A percentile compares a stretch with the other conserved stretches of the same genome.
These are phyloP conservation scores for Plantago coronopus DNA, from an alignment of 305 asterid genomes.

Conservation along the genomic window DNA sequence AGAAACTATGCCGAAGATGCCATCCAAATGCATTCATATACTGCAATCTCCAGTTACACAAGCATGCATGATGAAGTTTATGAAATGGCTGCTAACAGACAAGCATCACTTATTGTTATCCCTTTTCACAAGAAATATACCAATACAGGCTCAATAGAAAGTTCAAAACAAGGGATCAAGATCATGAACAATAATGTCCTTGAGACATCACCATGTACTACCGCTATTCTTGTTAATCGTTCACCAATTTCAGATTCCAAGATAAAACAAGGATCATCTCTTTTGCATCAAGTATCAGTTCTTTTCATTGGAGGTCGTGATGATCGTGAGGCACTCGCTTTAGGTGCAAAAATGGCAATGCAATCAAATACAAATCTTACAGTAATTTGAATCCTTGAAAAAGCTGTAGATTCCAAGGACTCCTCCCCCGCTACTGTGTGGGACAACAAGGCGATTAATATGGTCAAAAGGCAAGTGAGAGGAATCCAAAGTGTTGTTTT, in stretches of 20 bases:
- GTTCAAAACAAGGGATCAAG: slow-evolving; percentile 45
- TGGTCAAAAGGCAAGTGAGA: slow-evolving; percentile 54
- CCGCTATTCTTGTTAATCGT: slow-evolving; percentile 69
- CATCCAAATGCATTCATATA: slow-evolving; percentile 43
- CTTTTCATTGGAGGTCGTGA: slow-evolving; percentile 77
- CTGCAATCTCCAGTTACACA: slow-evolving; percentile 64
- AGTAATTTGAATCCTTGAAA: slow-evolving; percentile 48
- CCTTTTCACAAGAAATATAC: slow-evolving; percentile 86
- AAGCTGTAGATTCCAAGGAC: slow-evolving; percentile 40
- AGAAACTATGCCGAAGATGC: slow-evolving; percentile 34
- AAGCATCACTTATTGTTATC: slow-evolving; percentile 58
- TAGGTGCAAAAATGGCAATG: slow-evolving; percentile 54
- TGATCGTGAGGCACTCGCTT: slow-evolving; percentile 76
- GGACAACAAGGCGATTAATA: slow-evolving; percentile 45
- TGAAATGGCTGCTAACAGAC: slow-evolving; percentile 62
- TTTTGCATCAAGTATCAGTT: slow-evolving; percentile 44
- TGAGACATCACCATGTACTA: slow-evolving; percentile 77
- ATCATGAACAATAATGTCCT: slow-evolving; percentile 52
- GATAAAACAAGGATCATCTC: slow-evolving; percentile 4
- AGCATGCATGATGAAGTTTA: slow-evolving; percentile 90
- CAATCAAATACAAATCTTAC: slow-evolving; percentile 51
- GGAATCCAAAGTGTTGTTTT: slow-evolving; percentile 50
- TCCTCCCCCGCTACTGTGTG: slow-evolving; percentile 73
- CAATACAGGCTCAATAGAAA: slow-evolving; percentile 59
- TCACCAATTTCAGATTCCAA: slow-evolving; percentile 40